Conservation (phyloP, 345 rosid species). For the Isatis tinctoria region DNA sequence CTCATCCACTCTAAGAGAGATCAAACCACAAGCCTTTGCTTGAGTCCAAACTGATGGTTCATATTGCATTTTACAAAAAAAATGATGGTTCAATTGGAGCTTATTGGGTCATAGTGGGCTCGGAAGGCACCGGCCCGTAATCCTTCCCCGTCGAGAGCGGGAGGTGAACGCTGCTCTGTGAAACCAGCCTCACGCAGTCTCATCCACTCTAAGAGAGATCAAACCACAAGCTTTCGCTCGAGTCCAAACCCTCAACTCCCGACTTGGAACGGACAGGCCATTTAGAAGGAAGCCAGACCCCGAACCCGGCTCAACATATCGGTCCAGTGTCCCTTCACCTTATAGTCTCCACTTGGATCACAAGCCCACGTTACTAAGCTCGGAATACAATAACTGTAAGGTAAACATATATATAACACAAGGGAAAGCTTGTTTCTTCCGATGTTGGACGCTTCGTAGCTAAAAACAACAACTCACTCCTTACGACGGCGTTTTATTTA, state of each 20-base stretch:
- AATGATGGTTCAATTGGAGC: background rate
- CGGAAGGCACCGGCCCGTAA: conserved; percentile 14
- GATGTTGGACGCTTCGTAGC: background rate
- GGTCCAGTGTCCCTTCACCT: background rate
- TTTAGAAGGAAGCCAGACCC: background rate
- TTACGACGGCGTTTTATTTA: too few relatives aligned
- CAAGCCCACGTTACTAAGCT: background rate
- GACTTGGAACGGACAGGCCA: background rate
- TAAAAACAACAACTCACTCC: too few relatives aligned
- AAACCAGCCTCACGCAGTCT: conserved; percentile 1
- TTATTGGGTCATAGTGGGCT: background rate
- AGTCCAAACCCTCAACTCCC: background rate
- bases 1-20: background rate
- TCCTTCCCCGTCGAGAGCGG: conserved; percentile 33
- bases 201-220: background rate
- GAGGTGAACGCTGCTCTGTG: conserved; percentile 35
- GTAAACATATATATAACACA: background rate
- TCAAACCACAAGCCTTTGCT: background rate
- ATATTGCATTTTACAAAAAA: too few relatives aligned
- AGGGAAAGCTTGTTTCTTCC: background rate
- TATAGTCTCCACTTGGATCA: background rate
- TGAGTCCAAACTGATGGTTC: too few relatives aligned
- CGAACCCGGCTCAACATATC: background rate
- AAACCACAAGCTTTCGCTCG: background rate
- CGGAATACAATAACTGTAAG: background rate